phyloP scores from a whole-genome alignment of 306 rosid species.

The Dicorynia guianensis region DNA sequence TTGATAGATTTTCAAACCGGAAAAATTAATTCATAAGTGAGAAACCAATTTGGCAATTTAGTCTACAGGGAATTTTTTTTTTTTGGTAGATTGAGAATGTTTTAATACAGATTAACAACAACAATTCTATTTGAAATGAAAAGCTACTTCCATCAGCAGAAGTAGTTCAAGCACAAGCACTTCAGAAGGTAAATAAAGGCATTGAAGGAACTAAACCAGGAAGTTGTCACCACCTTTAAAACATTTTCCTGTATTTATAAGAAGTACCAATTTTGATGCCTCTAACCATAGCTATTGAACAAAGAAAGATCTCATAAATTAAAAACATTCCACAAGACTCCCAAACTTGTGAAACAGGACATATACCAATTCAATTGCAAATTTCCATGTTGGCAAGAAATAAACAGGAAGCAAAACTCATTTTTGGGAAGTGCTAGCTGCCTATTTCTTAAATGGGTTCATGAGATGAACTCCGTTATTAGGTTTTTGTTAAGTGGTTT shows the following conservation, averaged over 20 bases:
- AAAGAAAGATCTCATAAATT: neutral
- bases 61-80: no score
- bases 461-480: no score
- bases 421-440: no score
- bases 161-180: neutral
- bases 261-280: neutral
- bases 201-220: neutral
- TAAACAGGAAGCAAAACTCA: no score
- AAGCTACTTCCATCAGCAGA: neutral
- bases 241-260: no score
- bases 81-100: neutral
- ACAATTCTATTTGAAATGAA: neutral
- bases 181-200: no score
- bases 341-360: neutral
- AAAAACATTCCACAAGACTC: neutral
- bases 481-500: no score
- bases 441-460: no score
- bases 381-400: no score
- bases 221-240: neutral
- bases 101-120: neutral
- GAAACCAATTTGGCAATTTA: conserved; percentile 15
- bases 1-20: neutral
- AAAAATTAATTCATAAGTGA: neutral
- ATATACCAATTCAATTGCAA: no score
- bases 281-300: neutral